Evolutionary conservation across 192 early-diverging fungal species (phyloP).

Genomic region (Coemansia sp.): DNA sequence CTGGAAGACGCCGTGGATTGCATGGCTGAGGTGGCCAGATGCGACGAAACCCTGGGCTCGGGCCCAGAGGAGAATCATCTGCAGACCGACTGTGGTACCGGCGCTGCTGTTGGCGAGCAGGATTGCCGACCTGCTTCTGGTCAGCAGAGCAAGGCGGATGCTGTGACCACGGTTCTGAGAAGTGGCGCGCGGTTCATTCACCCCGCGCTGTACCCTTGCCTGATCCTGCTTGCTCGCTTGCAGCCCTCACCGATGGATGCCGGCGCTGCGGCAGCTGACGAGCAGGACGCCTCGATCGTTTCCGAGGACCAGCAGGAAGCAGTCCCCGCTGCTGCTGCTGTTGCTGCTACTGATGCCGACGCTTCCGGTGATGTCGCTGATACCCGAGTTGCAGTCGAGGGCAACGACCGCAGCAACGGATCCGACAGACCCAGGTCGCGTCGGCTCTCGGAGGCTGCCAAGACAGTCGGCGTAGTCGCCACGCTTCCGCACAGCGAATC

Average conservation of each 20-base stretch:
- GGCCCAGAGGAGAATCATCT: not conserved
- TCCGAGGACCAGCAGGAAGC: not conserved
- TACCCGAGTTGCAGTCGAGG: not conserved
- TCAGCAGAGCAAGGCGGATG: not conserved
- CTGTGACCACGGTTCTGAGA: constrained; percentile 19
- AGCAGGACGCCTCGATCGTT: not conserved
- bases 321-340: too few species aligned
- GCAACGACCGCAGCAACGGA: not conserved
- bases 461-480: constrained; percentile 22
- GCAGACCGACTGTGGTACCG: not conserved
- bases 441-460: constrained; percentile 6
- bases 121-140: not conserved
- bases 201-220: constrained; percentile 85
- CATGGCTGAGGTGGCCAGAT: constrained; percentile 32
- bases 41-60: constrained; percentile 10
- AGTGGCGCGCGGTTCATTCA: constrained; percentile 61
- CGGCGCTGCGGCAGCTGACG: not conserved
- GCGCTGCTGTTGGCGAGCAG: not conserved
- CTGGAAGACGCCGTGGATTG: constrained; percentile 67
- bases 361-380: too few species aligned
- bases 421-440: not conserved
- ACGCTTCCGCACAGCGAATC: constrained; percentile 32
- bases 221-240: constrained; percentile 80
- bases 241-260: constrained; percentile 62
- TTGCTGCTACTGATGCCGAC: not conserved